Base-by-base conservation (phyloP, 208 protist genomes). In the Leishmania guyanensis region DNA sequence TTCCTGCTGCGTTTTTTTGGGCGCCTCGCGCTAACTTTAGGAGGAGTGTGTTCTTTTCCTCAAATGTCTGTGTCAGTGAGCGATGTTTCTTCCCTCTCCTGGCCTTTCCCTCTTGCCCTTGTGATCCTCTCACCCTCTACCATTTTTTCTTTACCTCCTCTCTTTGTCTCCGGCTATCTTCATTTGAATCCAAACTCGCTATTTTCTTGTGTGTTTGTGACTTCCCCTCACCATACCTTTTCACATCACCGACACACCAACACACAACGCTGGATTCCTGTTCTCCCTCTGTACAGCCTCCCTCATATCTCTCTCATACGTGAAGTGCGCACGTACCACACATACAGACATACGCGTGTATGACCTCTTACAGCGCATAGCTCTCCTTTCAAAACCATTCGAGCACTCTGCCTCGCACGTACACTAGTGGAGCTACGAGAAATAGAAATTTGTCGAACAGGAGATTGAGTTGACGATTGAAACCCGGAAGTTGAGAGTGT, bases 331-430 rank as follows among this genome's bases (percentile, higher is more conserved):
- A 60, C 22, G 51, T 76, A 16, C 72, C 72, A 36, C 17, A 64
- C 51, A 46, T 46, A 62, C 72, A 76, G 29, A 62, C 33, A 62
- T n/a, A 56, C 51, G 5, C 72, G n/a, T 76, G 72, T 64, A 58
- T 62, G 43, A 29, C 33, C 33, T 62, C 43, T 51, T 58, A 58
- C 12, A 69, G 50, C 9, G 46, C 33, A n/a, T 73, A 14, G 26
- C 33, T 50, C 73, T 76, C 73, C 17, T 60, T 78, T 48, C 20
- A 48, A 36, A 43, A 14, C 10, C 12, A 29, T 73, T 73, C 14
- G 69, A 54, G 69, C 26, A 29, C 69, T 73, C 69, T n/a, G 50
- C 43, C 72, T 76, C 46, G 72, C 62, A 73, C 43, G 48, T 73
- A 73, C 46, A 54, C 22, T 20, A 73, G 69, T 20, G 62, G 62